Base-by-base conservation (phyloP, 257 asterid species). In the Prunella vulgaris region DNA sequence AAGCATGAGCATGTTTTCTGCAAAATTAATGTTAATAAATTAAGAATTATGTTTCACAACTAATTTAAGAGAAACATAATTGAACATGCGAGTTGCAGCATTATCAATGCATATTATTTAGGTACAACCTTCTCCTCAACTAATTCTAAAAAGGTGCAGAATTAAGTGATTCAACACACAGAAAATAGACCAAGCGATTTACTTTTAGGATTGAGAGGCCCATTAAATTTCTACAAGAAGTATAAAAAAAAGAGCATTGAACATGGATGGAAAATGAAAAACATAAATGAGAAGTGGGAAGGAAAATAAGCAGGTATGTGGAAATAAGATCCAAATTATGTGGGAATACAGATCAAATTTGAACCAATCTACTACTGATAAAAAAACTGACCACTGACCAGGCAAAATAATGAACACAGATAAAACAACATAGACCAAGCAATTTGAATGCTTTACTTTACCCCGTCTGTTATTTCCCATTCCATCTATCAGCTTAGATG, bases 181-280 rank as follows among this genome's bases (percentile, higher is more conserved):
- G 38, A 48, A 53, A 18, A 75, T 38, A 20, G 33, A 27, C 52
- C 68, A 71, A 56, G 21, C 58, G 48, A 28, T 60, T 68, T 58
- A 56, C 14, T 64, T 64, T 27, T 14, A 54, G 24, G 30, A 20
- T 13, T n/a, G n/a, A 14, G 71, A 13, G 66, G 46, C 63, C 53
- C 51, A 15, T 21, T 22, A 25, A 46, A 35, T 42, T 15, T 44
- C 58, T 46, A 52, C 42, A 60, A 67, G 17, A 42, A 49, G 28
- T 0, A 71, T 37, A 28, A 57, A 37, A 20, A 30, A 20, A 25
- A 46, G 4, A 60, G 53, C 56, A 21, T 25, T 20, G 44, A 10
- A 37, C 35, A 7, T 51, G 51, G 7, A 21, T 8, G 54, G 40
- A 48, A 10, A 46, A 54, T 28, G 60, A 9, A 17, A 51, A 64